Conservation (phyloP, 2,329 filamentous ascomycete species). For the Akanthomyces dipterigenus region DNA sequence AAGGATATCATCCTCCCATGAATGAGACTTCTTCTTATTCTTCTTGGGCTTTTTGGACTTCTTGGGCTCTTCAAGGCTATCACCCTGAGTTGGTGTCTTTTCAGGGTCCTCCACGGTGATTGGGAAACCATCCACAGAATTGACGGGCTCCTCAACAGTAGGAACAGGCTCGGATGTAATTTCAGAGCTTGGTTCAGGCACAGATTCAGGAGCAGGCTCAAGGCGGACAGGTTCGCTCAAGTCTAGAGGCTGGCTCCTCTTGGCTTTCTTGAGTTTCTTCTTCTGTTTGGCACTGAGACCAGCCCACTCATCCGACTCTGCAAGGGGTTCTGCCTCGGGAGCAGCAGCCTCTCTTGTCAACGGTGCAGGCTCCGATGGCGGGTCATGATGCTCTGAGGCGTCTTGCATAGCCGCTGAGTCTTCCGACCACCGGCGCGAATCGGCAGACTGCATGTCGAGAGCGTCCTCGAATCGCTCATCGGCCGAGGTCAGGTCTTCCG, state of each 20-base stretch:
- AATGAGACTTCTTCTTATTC: constrained; percentile 13
- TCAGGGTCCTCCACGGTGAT: neutral
- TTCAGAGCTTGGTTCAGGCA: neutral
- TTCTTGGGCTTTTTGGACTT: constrained; percentile 21
- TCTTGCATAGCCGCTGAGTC: constrained; percentile 13
- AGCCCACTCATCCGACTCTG: constrained; percentile 8
- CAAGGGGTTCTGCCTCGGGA: constrained; percentile 5
- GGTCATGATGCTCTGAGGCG: constrained; percentile 2
- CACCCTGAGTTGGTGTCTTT: neutral
- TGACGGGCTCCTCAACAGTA: neutral
- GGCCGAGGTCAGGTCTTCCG: constrained; percentile 27
- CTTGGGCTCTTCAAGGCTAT: constrained; percentile 2
- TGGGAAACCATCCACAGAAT: neutral
- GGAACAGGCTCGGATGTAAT: neutral
- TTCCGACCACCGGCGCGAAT: constrained; percentile 14
- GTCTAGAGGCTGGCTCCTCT: constrained; percentile 14
- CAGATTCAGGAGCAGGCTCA: neutral
- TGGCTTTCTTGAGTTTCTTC: constrained; percentile 21
- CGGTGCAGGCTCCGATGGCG: constrained; percentile 10
- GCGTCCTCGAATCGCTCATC: constrained; percentile 32
- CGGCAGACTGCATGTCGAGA: constrained; percentile 17
- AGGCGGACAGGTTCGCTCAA: neutral
- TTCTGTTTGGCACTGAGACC: constrained; percentile 18
- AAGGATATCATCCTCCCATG: constrained; percentile 5
- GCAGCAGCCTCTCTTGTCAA: neutral